Conservation (phyloP, 2,329 filamentous ascomycete genomes). For the Xylariales sp. region DNA sequence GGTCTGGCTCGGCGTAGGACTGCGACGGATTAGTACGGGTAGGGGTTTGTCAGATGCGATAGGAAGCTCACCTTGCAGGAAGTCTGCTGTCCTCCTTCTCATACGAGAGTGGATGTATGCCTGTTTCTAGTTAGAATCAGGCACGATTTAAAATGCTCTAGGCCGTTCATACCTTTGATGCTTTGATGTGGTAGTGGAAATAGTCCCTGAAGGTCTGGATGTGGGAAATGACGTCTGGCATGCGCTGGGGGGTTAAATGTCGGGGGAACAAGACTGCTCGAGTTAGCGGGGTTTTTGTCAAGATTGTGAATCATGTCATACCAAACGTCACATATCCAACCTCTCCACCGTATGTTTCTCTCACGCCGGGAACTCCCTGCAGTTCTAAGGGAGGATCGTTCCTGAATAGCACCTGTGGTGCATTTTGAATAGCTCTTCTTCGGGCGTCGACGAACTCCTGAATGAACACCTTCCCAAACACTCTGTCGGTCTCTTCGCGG, state of each 20-base stretch:
- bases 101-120: conserved; percentile 99
- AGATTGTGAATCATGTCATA: conserved; percentile 53
- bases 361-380: conserved; percentile 85
- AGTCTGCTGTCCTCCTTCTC: conserved; percentile 96
- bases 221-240: conserved; percentile 96
- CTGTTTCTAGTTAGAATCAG: conserved; percentile 45
- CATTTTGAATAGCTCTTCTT: conserved; percentile 95
- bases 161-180: conserved; percentile 76
- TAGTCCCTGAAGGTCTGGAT: conserved; percentile 99
- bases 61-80: conserved; percentile 83
- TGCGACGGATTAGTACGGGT: conserved; percentile 51
- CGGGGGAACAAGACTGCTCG: conserved; percentile 88
- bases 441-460: conserved; percentile 98
- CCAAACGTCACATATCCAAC: conserved; percentile 99
- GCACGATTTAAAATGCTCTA: background rate
- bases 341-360: conserved; percentile 79
- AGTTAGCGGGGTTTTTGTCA: conserved; percentile 33
- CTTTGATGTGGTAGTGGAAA: conserved; percentile 99
- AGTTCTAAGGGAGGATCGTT: conserved; percentile 95
- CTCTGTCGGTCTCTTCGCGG: conserved; percentile 94
- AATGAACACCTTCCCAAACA: conserved; percentile 98
- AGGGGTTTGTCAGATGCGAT: conserved; percentile 46
- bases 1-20: conserved; percentile 96
- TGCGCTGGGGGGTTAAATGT: conserved; percentile 89
- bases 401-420: conserved; percentile 95